Percentiles rank a stretch among this genome's conserved stretches.
phyloP scores from a whole-genome alignment of 1,284 basidiomycete genomes.

The Ustilago sp. region DNA sequence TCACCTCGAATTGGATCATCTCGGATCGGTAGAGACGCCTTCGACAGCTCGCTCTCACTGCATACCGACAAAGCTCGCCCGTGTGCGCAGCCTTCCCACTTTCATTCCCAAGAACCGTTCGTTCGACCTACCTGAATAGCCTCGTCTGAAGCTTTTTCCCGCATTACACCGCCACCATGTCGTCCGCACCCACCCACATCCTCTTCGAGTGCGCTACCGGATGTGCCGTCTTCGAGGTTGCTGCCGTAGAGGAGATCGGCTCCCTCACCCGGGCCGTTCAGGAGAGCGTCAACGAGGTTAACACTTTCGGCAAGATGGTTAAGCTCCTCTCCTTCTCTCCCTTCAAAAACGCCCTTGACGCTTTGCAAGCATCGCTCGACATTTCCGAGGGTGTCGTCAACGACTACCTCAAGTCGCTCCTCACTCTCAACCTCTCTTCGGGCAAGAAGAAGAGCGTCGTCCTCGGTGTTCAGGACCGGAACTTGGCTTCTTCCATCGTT shows the following conservation, averaged over 20 bases:
- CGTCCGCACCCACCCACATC: slow-evolving; percentile 75
- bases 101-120: background rate
- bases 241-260: slow-evolving; percentile 89
- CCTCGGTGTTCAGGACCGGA: slow-evolving; percentile 85
- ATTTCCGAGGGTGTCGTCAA: slow-evolving; percentile 93
- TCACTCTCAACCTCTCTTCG: slow-evolving; percentile 86
- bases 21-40: slow-evolving; percentile 12
- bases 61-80: slow-evolving; percentile 11
- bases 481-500: slow-evolving; percentile 85
- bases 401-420: slow-evolving; percentile 84
- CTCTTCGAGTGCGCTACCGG: slow-evolving; percentile 96
- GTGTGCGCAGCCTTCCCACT: slow-evolving; percentile 7
- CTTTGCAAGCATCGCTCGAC: slow-evolving; percentile 95
- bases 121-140: background rate
- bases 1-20: slow-evolving; percentile 1
- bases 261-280: slow-evolving; percentile 85
- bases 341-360: slow-evolving; percentile 94
- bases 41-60: slow-evolving; percentile 13
- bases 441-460: slow-evolving; percentile 82
- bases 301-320: slow-evolving; percentile 95
- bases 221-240: slow-evolving; percentile 92
- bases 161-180: slow-evolving; percentile 50
- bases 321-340: slow-evolving; percentile 90
- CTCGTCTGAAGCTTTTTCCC: slow-evolving; percentile 4
- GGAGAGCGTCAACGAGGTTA: slow-evolving; percentile 77